Evolutionary conservation across 2,329 filamentous ascomycete genomes (phyloP), one percentile per base, ranked within the genome.

Genomic region (Hymenoscyphus occultus): DNA sequence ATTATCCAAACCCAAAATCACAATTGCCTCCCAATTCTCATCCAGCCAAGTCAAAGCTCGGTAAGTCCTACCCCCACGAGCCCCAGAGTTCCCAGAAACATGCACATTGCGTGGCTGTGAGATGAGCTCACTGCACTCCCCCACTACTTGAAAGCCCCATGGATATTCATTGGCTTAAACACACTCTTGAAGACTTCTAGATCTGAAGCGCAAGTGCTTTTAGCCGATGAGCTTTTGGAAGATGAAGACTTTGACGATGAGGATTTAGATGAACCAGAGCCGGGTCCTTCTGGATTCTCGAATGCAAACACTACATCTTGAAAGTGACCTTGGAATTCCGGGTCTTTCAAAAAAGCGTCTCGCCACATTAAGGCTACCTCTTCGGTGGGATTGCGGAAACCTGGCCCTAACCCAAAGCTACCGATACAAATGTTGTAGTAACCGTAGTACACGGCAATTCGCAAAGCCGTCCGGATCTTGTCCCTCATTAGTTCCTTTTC

Each of bases 401-500:
- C 80, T 67, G 87, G 87, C 57, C 87, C 87, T 6, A 89, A 79
- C 1, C 87, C 87, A 72, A 89, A 90, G 69, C 86, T 86, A 28
- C 85, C 86, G 65, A 89, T 83, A 60, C 86, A 84, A 28, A 90
- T 79, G 65, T 82, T 81, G 51, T 80, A 77, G 72, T 87, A 85
- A 65, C 80, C 79, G 71, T 86, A 82, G 71, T 82, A 84, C 19
- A 84, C 84, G 68, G 89, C 90, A 68, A 92, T 91, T 58, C 87
- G 83, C 19, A 93, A 83, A 2, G 89, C 87, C 1, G 86, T 85
- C 28, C 86, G 85, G 76, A 93, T 88, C 77, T 92, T 92, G 71
- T 90, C 87, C 71, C 83, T 83, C 78, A 91, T 90, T 75, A 92
- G 82, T 69, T 90, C 86, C 67, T 84, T 84, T 77, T 93, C 90